Evolutionary conservation across 73 alveolate species (phyloP).

Genomic region (Paramecium primaurelia): DNA sequence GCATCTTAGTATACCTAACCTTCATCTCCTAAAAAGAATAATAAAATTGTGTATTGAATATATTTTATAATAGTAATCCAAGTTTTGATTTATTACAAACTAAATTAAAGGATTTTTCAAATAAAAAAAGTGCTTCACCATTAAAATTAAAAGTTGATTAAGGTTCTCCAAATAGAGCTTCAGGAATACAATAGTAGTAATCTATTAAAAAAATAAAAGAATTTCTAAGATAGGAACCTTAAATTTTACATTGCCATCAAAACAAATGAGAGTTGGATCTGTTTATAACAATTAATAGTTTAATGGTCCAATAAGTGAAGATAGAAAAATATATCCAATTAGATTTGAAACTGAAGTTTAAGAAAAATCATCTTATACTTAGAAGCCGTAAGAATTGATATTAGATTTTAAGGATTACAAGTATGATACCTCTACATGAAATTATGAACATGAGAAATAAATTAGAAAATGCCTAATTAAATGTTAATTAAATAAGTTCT

Average conservation of each 20-base stretch:
- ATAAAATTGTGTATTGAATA: not conserved
- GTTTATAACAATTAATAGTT: not conserved
- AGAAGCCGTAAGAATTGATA: not conserved
- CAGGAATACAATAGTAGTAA: not conserved
- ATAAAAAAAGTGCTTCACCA: slow-evolving; percentile 9
- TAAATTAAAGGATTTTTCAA: not conserved
- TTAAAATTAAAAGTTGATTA: not conserved
- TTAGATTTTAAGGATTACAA: not conserved
- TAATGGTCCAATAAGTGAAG: slow-evolving; percentile 10
- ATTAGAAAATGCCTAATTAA: not conserved
- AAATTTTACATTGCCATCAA: not conserved
- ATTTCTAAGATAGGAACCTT: not conserved
- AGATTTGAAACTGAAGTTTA: not conserved
- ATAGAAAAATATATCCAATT: not conserved
- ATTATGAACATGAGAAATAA: slow-evolving; percentile 20
- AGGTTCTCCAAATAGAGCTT: slow-evolving; percentile 5
- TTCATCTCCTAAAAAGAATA: not conserved
- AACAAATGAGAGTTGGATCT: not conserved
- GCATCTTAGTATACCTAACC: not conserved
- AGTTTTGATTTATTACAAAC: not conserved
- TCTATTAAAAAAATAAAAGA: not conserved
- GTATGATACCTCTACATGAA: slow-evolving; percentile 29
- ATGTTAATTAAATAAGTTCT: not conserved
- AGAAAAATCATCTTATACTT: not conserved
- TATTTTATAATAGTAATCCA: not conserved